A percentile compares a stretch with the other conserved stretches of the same genome.
Evolutionary conservation across 2,329 filamentous ascomycete genomes (phyloP).

Genomic region (Gyromitra esculenta): DNA sequence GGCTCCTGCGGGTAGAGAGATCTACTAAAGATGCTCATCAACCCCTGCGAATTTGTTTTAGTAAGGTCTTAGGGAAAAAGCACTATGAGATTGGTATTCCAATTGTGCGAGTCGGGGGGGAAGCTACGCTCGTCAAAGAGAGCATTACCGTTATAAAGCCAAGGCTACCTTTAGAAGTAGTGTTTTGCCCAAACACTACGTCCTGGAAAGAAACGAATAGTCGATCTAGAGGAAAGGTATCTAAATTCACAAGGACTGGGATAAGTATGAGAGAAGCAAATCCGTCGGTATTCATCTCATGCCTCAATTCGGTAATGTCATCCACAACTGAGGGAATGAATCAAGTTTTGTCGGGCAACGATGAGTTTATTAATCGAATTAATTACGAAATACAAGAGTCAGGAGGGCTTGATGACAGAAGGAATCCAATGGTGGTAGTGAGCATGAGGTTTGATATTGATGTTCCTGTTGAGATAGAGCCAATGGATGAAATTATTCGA

Average conservation of each 20-base stretch:
- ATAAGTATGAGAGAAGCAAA: constrained; percentile 32
- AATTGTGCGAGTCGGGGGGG: constrained; percentile 24
- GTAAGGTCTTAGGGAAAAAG: constrained; percentile 13
- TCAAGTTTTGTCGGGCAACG: not conserved
- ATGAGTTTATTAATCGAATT: constrained; percentile 32
- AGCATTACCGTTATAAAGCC: constrained; percentile 34
- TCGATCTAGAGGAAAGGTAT: not conserved
- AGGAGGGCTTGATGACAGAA: constrained; percentile 9
- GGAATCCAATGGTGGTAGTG: constrained; percentile 22
- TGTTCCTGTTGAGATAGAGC: constrained; percentile 19
- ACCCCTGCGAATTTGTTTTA: constrained; percentile 34
- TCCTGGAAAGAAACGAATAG: constrained; percentile 27
- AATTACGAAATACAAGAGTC: constrained; percentile 38
- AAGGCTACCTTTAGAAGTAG: constrained; percentile 39
- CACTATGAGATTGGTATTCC: constrained; percentile 42
- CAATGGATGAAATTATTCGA: constrained; percentile 44
- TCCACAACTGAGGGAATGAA: constrained; percentile 15
- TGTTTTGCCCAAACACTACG: constrained; percentile 27
- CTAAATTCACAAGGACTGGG: constrained; percentile 26
- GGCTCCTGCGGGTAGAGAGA: constrained; percentile 39
- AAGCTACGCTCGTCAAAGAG: constrained; percentile 39
- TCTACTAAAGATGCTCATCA: constrained; percentile 26
- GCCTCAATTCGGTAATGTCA: constrained; percentile 31
- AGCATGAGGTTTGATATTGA: constrained; percentile 34
- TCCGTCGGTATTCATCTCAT: constrained; percentile 33